phyloP scores from a whole-genome alignment of 2,329 filamentous ascomycete genomes.

The Aureobasidium sp. region DNA sequence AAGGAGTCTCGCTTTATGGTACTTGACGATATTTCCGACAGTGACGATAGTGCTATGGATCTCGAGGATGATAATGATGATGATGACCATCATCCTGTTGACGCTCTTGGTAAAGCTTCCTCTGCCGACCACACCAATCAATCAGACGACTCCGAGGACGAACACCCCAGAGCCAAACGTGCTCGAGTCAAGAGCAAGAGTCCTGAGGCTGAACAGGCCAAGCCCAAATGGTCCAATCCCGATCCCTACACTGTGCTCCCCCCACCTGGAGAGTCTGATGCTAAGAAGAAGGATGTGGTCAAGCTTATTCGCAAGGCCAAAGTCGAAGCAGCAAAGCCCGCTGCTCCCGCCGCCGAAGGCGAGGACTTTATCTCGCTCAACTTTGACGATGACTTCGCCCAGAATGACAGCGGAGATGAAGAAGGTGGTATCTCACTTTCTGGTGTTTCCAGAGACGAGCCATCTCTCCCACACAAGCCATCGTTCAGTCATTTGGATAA shows the following conservation, averaged over 20 bases:
- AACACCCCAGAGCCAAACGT: conserved; percentile 27
- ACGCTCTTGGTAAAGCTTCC: neutral
- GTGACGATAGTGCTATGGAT: conserved; percentile 27
- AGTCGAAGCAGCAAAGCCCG: conserved; percentile 51
- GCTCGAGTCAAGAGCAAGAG: conserved; percentile 21
- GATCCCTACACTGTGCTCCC: conserved; percentile 88
- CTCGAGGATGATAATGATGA: conserved; percentile 8
- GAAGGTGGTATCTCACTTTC: conserved; percentile 28
- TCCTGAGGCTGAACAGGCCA: conserved; percentile 24
- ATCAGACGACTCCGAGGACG: conserved; percentile 20
- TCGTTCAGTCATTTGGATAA: conserved; percentile 31
- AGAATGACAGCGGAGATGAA: conserved; percentile 26
- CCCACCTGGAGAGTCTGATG: conserved; percentile 63
- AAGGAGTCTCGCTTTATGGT: conserved; percentile 34
- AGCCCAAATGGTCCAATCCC: conserved; percentile 88
- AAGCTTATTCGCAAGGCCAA: conserved; percentile 88
- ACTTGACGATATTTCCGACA: conserved; percentile 35
- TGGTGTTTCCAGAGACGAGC: neutral
- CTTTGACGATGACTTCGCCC: conserved; percentile 47
- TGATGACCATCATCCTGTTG: neutral
- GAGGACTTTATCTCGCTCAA: conserved; percentile 90
- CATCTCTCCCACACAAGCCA: neutral
- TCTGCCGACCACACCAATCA: conserved; percentile 1
- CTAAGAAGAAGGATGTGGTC: conserved; percentile 79
- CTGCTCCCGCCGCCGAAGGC: conserved; percentile 32